Percentiles rank a stretch among this genome's conserved stretches.
phyloP scores from a whole-genome alignment of 2,329 filamentous ascomycete genomes.

The Didymella segeticola region DNA sequence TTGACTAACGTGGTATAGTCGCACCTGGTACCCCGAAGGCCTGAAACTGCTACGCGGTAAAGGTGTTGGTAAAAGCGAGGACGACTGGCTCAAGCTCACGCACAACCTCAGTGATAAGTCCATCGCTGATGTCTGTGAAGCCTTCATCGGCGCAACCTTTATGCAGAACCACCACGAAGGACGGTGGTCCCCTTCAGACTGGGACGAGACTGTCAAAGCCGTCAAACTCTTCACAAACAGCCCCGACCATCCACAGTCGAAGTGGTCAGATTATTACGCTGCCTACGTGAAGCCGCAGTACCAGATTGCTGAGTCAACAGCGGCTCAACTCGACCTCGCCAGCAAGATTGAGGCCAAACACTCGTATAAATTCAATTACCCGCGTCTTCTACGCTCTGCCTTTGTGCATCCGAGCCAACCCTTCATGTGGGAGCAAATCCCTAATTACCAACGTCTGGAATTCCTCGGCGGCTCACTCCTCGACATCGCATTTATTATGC shows the following conservation, averaged over 20 bases:
- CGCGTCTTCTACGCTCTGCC: constrained; percentile 79
- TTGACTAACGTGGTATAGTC: constrained; percentile 51
- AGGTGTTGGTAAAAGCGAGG: constrained; percentile 58
- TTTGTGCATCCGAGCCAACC: constrained; percentile 89
- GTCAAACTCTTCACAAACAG: constrained; percentile 75
- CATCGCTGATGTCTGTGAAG: constrained; percentile 93
- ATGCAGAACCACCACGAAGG: constrained; percentile 60
- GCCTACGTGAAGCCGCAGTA: constrained; percentile 75
- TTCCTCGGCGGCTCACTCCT: constrained; percentile 90
- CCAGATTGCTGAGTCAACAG: constrained; percentile 68
- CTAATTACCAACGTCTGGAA: constrained; percentile 88
- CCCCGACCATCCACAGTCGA: constrained; percentile 71
- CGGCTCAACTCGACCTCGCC: constrained; percentile 72
- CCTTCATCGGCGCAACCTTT: constrained; percentile 85
- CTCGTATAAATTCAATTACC: constrained; percentile 73
- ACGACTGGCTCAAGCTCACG: constrained; percentile 63
- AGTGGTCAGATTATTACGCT: constrained; percentile 75
- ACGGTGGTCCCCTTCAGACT: constrained; percentile 54
- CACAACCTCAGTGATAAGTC: constrained; percentile 78
- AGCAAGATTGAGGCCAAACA: constrained; percentile 66
- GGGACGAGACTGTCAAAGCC: constrained; percentile 67
- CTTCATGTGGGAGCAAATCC: constrained; percentile 75
- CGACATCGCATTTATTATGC: constrained; percentile 83
- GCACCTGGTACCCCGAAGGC: constrained; percentile 87
- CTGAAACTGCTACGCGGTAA: constrained; percentile 78